Evolutionary conservation across 768 basidiomycete genomes (phyloP).

Genomic region (Myochromella boudieri): DNA sequence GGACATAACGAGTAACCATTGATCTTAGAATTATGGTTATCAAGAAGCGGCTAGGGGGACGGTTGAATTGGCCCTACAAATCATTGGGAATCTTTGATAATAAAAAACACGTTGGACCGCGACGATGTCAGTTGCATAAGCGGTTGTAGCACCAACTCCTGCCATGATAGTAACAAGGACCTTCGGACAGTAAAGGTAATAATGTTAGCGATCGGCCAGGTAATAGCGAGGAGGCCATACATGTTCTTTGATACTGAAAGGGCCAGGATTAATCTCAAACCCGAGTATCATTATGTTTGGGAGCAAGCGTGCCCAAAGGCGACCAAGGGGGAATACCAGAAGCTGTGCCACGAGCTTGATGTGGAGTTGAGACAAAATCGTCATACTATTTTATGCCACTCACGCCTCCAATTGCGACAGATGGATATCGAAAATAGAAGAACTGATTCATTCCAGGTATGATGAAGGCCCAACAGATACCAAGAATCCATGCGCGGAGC

Average conservation of each 20-base stretch:
- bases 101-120: conserved; percentile 76
- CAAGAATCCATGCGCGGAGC: conserved; percentile 61
- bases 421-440: conserved; percentile 72
- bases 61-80: conserved; percentile 26
- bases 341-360: conserved; percentile 65
- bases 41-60: not conserved
- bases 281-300: conserved; percentile 58
- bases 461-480: conserved; percentile 54
- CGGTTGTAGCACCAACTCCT: conserved; percentile 51
- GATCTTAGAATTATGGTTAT: conserved; percentile 29
- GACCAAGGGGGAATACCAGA: conserved; percentile 67
- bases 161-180: conserved; percentile 71
- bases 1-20: conserved; percentile 67
- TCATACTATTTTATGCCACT: conserved; percentile 19
- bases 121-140: conserved; percentile 70
- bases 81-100: conserved; percentile 52
- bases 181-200: conserved; percentile 21
- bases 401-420: conserved; percentile 55
- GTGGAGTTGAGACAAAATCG: not conserved
- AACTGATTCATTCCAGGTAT: conserved; percentile 78
- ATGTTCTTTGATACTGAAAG: conserved; percentile 73
- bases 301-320: conserved; percentile 60
- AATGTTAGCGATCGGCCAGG: not conserved
- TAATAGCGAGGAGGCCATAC: conserved; percentile 16
- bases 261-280: conserved; percentile 68